Evolutionary conservation across 208 protist genomes (phyloP), one percentile per base, ranked within the genome.

Genomic region (Crithidia sp.): DNA sequence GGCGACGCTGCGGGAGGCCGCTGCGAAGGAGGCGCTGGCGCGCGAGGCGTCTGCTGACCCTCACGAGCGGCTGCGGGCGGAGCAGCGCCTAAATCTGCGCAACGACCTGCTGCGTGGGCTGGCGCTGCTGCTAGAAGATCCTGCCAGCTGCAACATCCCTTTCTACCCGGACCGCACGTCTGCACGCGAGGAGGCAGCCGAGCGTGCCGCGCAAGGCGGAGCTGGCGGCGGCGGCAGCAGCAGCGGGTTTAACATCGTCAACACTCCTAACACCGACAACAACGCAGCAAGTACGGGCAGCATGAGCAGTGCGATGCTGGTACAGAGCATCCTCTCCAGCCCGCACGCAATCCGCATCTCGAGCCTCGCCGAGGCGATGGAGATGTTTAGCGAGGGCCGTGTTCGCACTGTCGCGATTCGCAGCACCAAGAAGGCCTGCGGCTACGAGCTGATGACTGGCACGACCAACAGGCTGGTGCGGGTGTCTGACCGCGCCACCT

Each of bases 351-450:
- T 65, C 50, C 60, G 41, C 50, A 63, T 74, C 17, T 39, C 77
- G 0, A 19, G 43, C 28, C 19, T 10, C 4, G 12, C 14, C 4
- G 68, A 76, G 45, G 54, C 78, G 17, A 5, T 66, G 12, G 64
- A 55, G n/a, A 69, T 65, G 63, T 83, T 83, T 54, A 37, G 14
- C 44, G 79, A 84, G 47, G 43, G 74, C 43, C 79, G 69, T 4
- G 57, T 84, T n/a, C 74, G 77, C 56, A 67, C 56, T 2, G 79
- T 84, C 40, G 73, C 79, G 43, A 66, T 71, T 14, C 39, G 64
- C 60, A 58, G 47, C 36, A 39, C 65, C 43, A 60, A 55, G 50
- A 45, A 36, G 52, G 52, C 16, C 47, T 72, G 63, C 56, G 68
- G 67, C 45, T 73, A 72, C 53, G 60, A 68, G 37, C 50, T 67